Conservation (phyloP, 208 protist species). For the Acanthamoeba healyi region DNA sequence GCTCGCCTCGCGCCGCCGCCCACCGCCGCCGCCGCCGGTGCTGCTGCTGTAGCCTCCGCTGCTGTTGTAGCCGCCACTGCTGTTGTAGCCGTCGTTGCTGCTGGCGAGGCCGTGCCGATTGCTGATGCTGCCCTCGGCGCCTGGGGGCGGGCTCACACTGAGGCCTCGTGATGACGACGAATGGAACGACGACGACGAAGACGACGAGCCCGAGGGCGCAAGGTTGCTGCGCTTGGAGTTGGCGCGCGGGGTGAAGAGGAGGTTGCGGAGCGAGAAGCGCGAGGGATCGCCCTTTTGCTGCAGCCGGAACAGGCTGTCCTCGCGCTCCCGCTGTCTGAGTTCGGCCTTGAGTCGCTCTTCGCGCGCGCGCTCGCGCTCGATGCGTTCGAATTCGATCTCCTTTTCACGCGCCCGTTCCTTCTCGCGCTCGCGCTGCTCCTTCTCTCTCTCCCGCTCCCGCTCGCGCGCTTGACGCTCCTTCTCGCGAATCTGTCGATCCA, state of each 20-base stretch:
- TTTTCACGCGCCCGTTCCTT: constrained; percentile 27
- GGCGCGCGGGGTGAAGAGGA: constrained; percentile 44
- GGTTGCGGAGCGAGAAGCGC: constrained; percentile 43
- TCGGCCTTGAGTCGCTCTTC: constrained; percentile 48
- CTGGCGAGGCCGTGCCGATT: not conserved
- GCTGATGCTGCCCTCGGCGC: not conserved
- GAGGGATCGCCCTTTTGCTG: constrained; percentile 16
- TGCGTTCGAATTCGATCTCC: constrained; percentile 20
- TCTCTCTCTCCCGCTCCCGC: not conserved
- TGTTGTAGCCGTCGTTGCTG: not conserved
- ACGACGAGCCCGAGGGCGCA: not conserved
- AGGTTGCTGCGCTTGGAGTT: constrained; percentile 53
- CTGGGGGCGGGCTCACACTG: not conserved
- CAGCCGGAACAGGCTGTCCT: not conserved
- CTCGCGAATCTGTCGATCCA: not conserved
- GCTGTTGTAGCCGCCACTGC: not conserved
- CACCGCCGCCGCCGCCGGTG: not conserved
- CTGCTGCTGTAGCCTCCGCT: not conserved
- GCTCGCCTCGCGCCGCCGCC: not conserved
- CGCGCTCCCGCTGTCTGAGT: constrained; percentile 8
- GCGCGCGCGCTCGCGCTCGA: constrained; percentile 41
- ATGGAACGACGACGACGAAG: not conserved
- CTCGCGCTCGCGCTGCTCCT: not conserved
- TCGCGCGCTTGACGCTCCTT: constrained; percentile 21
- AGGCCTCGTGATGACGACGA: not conserved